These are phyloP conservation scores for Trichoderma gracile DNA, from an alignment of 2,329 filamentous ascomycete genomes.

Conservation along the genomic window DNA sequence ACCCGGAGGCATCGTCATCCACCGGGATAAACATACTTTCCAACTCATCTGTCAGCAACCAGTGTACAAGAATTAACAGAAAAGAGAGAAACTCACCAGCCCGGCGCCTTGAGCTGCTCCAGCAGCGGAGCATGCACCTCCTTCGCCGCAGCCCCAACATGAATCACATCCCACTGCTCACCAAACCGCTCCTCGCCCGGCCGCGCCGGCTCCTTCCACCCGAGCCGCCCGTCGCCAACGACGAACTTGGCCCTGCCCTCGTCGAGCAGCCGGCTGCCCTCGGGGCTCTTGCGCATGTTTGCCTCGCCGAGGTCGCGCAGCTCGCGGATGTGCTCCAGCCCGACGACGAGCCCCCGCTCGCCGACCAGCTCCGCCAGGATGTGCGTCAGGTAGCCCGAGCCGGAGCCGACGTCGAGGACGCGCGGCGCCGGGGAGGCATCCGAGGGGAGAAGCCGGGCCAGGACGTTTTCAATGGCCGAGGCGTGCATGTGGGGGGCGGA, in stretches of 20 bases:
- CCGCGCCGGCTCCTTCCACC: slow-evolving; percentile 51
- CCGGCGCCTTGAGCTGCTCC: slow-evolving; percentile 75
- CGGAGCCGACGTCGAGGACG: slow-evolving; percentile 73
- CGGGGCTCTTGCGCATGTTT: slow-evolving; percentile 66
- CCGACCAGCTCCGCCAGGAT: slow-evolving; percentile 78
- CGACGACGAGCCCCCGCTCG: slow-evolving; percentile 57
- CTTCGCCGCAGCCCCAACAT: slow-evolving; percentile 84
- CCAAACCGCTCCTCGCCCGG: slow-evolving; percentile 51
- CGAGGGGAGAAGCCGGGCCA: slow-evolving; percentile 47
- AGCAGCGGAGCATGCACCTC: slow-evolving; percentile 71
- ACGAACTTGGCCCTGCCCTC: slow-evolving; percentile 69
- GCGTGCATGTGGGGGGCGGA: slow-evolving; percentile 64
- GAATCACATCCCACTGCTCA: slow-evolving; percentile 83
- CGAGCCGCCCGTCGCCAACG: slow-evolving; percentile 70
- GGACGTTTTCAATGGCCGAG: slow-evolving; percentile 52
- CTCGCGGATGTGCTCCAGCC: slow-evolving; percentile 70
- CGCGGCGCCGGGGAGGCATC: slow-evolving; percentile 44
- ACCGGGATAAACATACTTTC: slow-evolving; percentile 74
- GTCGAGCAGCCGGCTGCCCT: slow-evolving; percentile 61
- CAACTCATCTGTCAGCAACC: neutral
- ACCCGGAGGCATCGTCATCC: slow-evolving; percentile 51
- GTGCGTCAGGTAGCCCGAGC: slow-evolving; percentile 83
- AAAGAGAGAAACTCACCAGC: slow-evolving; percentile 49
- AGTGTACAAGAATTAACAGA: neutral
- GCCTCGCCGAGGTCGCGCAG: slow-evolving; percentile 61